phyloP scores from a whole-genome alignment of 1,284 basidiomycete species.

The Ganoderma multipileum region DNA sequence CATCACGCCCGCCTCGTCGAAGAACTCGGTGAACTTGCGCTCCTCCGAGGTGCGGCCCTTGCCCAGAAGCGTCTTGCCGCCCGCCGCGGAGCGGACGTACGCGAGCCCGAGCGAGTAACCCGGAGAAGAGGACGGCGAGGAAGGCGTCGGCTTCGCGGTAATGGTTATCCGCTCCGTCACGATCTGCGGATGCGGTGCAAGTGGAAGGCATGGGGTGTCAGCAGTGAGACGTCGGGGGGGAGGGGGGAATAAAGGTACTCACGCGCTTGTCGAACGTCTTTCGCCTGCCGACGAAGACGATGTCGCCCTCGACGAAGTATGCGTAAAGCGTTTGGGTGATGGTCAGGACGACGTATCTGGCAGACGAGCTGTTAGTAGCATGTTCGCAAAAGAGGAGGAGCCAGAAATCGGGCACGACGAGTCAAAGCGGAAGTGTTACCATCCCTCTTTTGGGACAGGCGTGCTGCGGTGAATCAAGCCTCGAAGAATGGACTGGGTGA shows the following conservation, averaged over 20 bases:
- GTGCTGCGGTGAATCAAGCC: neutral
- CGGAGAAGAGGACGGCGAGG: constrained; percentile 53
- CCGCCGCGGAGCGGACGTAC: constrained; percentile 77
- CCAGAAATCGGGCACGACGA: neutral
- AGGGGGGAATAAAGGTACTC: constrained; percentile 36
- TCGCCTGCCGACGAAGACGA: constrained; percentile 83
- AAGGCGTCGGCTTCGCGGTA: constrained; percentile 66
- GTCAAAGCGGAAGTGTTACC: neutral
- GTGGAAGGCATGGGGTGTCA: constrained; percentile 1
- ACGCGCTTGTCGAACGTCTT: constrained; percentile 86
- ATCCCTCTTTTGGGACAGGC: neutral
- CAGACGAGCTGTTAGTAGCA: constrained; percentile 6
- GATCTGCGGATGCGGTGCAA: constrained; percentile 55
- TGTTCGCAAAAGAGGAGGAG: neutral
- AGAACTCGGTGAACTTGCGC: constrained; percentile 69
- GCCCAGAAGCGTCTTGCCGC: constrained; percentile 77
- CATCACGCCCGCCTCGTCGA: constrained; percentile 74
- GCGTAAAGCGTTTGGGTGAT: constrained; percentile 77
- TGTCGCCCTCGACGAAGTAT: constrained; percentile 82
- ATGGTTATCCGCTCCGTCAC: constrained; percentile 83
- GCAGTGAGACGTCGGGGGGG: constrained; percentile 4
- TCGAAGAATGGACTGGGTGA: neutral
- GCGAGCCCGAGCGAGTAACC: constrained; percentile 67
- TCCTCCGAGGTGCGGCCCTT: constrained; percentile 62
- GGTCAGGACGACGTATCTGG: constrained; percentile 78